Evolutionary conservation across 2,329 filamentous ascomycete genomes (phyloP).

Genomic region (Coleophoma eucalyptorum): DNA sequence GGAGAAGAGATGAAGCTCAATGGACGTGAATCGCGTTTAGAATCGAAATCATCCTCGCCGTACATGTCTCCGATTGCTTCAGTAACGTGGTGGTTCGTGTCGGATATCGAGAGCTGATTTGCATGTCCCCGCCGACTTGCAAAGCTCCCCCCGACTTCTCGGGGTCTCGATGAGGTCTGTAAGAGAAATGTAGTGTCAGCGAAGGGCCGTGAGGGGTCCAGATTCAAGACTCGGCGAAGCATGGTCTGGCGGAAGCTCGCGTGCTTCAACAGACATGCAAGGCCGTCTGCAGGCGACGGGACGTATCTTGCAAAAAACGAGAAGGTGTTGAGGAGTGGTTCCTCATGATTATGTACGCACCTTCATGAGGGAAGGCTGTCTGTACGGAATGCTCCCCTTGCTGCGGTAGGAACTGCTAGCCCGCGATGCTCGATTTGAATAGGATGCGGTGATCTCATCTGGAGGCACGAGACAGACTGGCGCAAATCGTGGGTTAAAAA

Average conservation of each 20-base stretch:
- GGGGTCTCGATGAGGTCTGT: constrained; percentile 30
- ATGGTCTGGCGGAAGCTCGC: constrained; percentile 12
- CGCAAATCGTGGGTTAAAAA: background rate
- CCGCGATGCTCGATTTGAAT: constrained; percentile 20
- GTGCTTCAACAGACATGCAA: constrained; percentile 10
- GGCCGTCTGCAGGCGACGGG: background rate
- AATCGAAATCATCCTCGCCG: constrained; percentile 51
- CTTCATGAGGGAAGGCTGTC: constrained; percentile 23
- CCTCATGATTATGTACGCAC: constrained; percentile 14
- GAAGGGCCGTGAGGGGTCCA: constrained; percentile 5
- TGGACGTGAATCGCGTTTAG: constrained; percentile 49
- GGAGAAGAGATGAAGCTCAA: constrained; percentile 51
- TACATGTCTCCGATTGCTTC: constrained; percentile 75
- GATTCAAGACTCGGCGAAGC: constrained; percentile 8
- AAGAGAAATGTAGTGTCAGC: constrained; percentile 16
- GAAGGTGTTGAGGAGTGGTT: too few species aligned
- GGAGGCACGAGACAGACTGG: constrained; percentile 12
- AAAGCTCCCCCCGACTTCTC: constrained; percentile 29
- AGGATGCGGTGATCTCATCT: constrained; percentile 23
- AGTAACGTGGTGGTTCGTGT: constrained; percentile 71
- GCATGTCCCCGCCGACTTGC: constrained; percentile 27
- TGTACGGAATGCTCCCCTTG: constrained; percentile 22
- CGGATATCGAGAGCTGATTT: constrained; percentile 46
- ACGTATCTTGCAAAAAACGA: too few species aligned
- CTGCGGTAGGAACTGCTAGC: constrained; percentile 19